Base-by-base conservation (phyloP, 441 rosid species). In the Arabidopsis lyrata region DNA sequence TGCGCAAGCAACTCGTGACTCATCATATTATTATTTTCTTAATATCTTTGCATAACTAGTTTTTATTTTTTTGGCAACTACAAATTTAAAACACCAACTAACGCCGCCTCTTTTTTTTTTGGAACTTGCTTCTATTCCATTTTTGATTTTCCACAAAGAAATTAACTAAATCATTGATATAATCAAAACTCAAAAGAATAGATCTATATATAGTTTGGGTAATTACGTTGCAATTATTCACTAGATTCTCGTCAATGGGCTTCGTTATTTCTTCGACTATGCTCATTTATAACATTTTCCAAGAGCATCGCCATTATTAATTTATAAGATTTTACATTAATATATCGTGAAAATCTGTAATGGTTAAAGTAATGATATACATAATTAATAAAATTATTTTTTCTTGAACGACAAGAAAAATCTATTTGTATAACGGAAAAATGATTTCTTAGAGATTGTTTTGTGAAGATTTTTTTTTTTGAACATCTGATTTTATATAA, bases 51-150 rank as follows among this genome's bases (percentile, higher is more conserved):
- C 20, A 0, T 32, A 44, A 57, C 45, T 53, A 2, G 35, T 9
- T 9, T 3, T 44, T 9, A 13, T 12, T 55, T 2, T 27, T 56
- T 47, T 29, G 34, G 47, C 56, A 53, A 15, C 44, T 42, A 3
- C 2, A 73, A 36, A 9, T 36, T 74, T 59, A 50, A 59, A 22
- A 22, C 24, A 59, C 15, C 49, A 67, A 49, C 67, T 38, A 66
- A 0, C 61, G 72, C 72, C 50, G 42, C 66, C 42, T 66, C 36
- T 74, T 15, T 16, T 52, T n/a, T 22, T 4, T 8, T 15, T 9
- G 15, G 15, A 24, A 48, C 27, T 16, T 39, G 47, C 63, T 32
- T 72, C 0, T 42, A 32, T 62, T 41, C 3, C 54, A 10, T 53
- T 32, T 57, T 56, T 14, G 58, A 13, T 6, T 18, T 8, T 3